Percentiles rank a stretch among this genome's conserved stretches.
Evolutionary conservation across 805 yeast species (phyloP).

Genomic region (Saturnispora serradocipensis): DNA sequence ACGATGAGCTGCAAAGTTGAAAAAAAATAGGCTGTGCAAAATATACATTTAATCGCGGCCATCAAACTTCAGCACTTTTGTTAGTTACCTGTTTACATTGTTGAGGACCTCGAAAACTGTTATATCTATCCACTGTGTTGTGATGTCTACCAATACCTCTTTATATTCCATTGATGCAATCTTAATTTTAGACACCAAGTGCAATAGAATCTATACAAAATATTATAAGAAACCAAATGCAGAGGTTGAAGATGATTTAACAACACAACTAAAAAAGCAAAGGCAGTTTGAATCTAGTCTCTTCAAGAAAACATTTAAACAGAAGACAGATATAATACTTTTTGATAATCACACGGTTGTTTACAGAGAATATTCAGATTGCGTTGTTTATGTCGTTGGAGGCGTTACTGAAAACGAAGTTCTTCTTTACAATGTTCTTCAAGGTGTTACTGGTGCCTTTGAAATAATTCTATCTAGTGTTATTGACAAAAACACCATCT

Average conservation of each 20-base stretch:
- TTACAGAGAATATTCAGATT: conserved; percentile 80
- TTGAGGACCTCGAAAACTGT: background rate
- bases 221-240: conserved; percentile 66
- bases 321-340: conserved; percentile 69
- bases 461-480: conserved; percentile 63
- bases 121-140: background rate
- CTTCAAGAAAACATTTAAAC: conserved; percentile 68
- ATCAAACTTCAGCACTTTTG: background rate
- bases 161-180: conserved; percentile 78
- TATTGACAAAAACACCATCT: conserved; percentile 68
- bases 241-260: conserved; percentile 25
- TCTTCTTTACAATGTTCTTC: conserved; percentile 62
- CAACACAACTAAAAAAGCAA: conserved; percentile 46
- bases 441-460: conserved; percentile 73
- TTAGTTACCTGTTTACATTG: conserved; percentile 1
- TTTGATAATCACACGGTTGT: conserved; percentile 73
- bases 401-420: conserved; percentile 78
- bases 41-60: background rate
- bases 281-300: conserved; percentile 64
- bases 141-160: conserved; percentile 32
- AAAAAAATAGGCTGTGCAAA: background rate
- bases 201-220: conserved; percentile 73
- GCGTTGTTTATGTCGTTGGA: conserved; percentile 62
- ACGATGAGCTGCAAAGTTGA: no score
- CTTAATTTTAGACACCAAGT: conserved; percentile 72